Percentiles rank a stretch among this genome's conserved stretches.
Conservation (phyloP, 2,329 filamentous ascomycete species). For the Gremmenia infestans region DNA sequence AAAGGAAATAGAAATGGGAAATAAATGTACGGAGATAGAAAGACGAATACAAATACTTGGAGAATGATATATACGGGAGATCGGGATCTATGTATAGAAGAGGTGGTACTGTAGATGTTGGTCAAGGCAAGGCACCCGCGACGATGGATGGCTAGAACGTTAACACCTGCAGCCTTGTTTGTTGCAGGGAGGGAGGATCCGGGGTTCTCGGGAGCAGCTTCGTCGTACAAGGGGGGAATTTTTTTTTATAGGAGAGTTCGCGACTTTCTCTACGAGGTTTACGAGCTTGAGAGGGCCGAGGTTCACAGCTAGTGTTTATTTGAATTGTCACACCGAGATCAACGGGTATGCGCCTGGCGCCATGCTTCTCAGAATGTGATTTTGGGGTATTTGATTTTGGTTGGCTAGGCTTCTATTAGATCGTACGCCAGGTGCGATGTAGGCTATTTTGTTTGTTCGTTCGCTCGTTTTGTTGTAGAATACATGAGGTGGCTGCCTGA, state of each 20-base stretch:
- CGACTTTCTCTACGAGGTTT: no score
- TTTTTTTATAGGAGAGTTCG: no score
- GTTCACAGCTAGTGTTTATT: not conserved
- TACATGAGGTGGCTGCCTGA: not conserved
- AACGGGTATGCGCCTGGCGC: not conserved
- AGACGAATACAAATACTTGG: no score
- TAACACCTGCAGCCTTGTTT: not conserved
- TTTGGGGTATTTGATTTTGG: not conserved
- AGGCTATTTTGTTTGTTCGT: not conserved
- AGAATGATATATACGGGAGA: no score
- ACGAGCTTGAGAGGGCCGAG: not conserved
- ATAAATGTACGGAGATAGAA: no score
- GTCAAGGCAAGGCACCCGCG: no score
- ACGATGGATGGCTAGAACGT: not conserved
- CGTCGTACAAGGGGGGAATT: not conserved
- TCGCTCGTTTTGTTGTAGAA: not conserved
- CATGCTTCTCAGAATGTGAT: not conserved
- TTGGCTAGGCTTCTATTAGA: not conserved
- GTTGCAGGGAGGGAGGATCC: not conserved
- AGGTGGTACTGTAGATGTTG: no score
- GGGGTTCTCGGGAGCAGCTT: not conserved
- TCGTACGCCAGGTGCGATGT: not conserved
- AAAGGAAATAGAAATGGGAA: no score
- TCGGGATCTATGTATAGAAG: no score
- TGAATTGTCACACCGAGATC: no score